Evolutionary conservation across 1,139 yeast species (phyloP).

Genomic region (Pichia sp.): DNA sequence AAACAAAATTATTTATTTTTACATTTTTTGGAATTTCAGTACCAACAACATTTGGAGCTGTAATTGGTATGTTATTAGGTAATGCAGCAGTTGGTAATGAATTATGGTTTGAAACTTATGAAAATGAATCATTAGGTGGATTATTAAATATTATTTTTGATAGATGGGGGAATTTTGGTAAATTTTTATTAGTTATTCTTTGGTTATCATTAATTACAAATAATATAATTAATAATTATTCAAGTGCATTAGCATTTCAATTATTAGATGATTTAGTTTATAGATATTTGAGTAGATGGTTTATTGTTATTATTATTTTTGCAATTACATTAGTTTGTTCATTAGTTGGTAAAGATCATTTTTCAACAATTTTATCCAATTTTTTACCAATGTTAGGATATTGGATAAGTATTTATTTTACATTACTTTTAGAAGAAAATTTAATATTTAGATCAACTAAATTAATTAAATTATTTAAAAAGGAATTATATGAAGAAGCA

Average conservation of each 20-base stretch:
- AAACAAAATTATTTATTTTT: conserved; percentile 46
- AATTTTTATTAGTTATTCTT: conserved; percentile 61
- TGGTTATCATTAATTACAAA: conserved; percentile 74
- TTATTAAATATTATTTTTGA: conserved; percentile 59
- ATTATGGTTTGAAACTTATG: conserved; percentile 58
- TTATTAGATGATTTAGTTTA: conserved; percentile 52
- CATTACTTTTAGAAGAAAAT: conserved; percentile 69
- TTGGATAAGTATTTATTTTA: conserved; percentile 83
- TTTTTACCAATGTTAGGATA: conserved; percentile 93
- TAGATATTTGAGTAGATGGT: conserved; percentile 72
- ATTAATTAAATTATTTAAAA: conserved; percentile 44
- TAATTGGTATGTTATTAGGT: conserved; percentile 66
- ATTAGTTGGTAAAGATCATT: conserved; percentile 68
- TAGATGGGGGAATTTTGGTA: conserved; percentile 79
- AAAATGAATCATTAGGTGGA: conserved; percentile 69
- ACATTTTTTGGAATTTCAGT: conserved; percentile 65
- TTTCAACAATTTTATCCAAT: conserved; percentile 73
- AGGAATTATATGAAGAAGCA: conserved; percentile 38
- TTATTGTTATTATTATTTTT: conserved; percentile 64
- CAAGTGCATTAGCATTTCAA: conserved; percentile 78
- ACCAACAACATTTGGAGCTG: conserved; percentile 77
- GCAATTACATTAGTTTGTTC: conserved; percentile 63
- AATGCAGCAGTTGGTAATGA: conserved; percentile 54
- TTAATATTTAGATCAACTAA: conserved; percentile 55
- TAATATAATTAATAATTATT: conserved; percentile 75